Evolutionary conservation across 2,329 filamentous ascomycete genomes (phyloP).

Genomic region (Colletotrichum eremochloae): DNA sequence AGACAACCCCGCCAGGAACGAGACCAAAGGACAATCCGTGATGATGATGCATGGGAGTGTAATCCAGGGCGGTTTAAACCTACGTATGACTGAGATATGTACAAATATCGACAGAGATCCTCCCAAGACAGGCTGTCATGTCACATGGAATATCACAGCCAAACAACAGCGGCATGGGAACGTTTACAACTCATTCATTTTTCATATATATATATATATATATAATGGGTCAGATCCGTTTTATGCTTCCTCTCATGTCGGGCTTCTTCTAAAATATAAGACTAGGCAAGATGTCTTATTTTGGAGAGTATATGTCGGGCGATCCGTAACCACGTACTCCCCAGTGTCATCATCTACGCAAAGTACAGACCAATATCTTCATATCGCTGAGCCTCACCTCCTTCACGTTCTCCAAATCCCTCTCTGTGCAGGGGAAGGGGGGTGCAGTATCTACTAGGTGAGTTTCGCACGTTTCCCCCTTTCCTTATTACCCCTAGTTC

Average conservation of each 20-base stretch:
- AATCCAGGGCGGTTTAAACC: background rate
- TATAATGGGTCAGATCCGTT: background rate
- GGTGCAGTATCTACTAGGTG: conserved; percentile 55
- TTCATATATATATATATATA: too few species aligned
- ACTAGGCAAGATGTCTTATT: conserved; percentile 19
- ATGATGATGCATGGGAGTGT: background rate
- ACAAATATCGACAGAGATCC: background rate
- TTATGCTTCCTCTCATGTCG: background rate
- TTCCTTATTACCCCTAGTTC: too few species aligned
- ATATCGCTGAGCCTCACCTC: conserved; percentile 56
- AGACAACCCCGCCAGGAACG: background rate
- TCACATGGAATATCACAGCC: background rate
- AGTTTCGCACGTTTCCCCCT: conserved; percentile 43
- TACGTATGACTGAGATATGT: background rate
- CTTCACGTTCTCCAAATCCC: conserved; percentile 21
- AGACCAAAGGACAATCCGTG: background rate
- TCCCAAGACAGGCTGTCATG: background rate
- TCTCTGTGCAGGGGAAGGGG: too few species aligned
- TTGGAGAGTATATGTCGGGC: conserved; percentile 16
- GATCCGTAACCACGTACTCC: conserved; percentile 14
- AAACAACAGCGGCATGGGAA: background rate
- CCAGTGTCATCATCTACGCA: conserved; percentile 24
- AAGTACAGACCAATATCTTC: conserved; percentile 55
- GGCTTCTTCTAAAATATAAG: too few species aligned
- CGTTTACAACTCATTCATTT: background rate